A percentile compares a stretch with the other conserved stretches of the same genome.
Evolutionary conservation across 2,329 filamentous ascomycete species (phyloP).

Genomic region (Chrysosporium queenslandicum): DNA sequence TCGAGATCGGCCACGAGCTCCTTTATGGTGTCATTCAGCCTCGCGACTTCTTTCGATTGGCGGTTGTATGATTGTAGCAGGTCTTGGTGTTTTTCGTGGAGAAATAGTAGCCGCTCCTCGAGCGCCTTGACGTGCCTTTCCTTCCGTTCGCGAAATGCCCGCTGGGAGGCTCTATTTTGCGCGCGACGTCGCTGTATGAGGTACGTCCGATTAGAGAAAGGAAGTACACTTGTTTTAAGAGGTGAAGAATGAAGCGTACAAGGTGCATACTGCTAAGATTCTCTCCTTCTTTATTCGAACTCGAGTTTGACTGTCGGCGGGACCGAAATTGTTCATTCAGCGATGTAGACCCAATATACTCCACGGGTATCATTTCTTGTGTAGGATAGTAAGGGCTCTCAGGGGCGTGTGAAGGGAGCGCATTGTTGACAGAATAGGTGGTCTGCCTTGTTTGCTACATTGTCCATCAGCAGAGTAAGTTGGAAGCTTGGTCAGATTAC

Average conservation of each 20-base stretch:
- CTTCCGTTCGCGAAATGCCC: constrained; percentile 79
- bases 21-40: constrained; percentile 22
- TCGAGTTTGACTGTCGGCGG: constrained; percentile 17
- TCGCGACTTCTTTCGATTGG: constrained; percentile 24
- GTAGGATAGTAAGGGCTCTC: constrained; percentile 17
- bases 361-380: constrained; percentile 15
- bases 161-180: constrained; percentile 76
- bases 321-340: constrained; percentile 21
- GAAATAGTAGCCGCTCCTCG: constrained; percentile 64
- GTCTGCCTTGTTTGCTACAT: constrained; percentile 19
- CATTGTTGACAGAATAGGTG: not conserved
- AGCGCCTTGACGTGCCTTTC: constrained; percentile 78
- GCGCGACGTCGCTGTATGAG: constrained; percentile 71
- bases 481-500: not conserved
- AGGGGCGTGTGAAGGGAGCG: constrained; percentile 14
- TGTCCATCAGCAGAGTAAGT: constrained; percentile 15
- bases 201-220: constrained; percentile 9
- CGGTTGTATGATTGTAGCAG: constrained; percentile 26
- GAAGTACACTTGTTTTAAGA: not conserved
- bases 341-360: constrained; percentile 21
- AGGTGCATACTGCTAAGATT: constrained; percentile 24
- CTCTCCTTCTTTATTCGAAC: constrained; percentile 18
- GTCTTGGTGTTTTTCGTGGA: constrained; percentile 33
- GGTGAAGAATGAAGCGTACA: constrained; percentile 17
- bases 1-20: constrained; percentile 23